A percentile compares a stretch with the other conserved stretches of the same genome.
These are phyloP conservation scores for Petrea volubilis DNA, from an alignment of 257 asterid species.

Conservation along the genomic window DNA sequence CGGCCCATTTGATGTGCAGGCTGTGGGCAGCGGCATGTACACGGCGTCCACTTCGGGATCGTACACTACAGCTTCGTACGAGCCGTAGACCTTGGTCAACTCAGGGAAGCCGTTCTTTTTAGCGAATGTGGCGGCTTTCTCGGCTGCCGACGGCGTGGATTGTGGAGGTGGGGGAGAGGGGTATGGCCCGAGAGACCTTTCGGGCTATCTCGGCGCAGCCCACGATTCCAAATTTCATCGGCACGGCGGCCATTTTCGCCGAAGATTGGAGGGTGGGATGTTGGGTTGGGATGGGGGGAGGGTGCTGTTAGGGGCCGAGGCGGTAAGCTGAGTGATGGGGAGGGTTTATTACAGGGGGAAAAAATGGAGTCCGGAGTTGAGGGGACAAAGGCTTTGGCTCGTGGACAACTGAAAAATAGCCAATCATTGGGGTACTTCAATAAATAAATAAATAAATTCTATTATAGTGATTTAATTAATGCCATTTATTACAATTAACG, in stretches of 20 bases:
- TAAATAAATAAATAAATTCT: no score
- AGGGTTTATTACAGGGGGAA: no score
- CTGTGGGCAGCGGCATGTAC: slow-evolving; percentile 67
- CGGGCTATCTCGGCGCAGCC: slow-evolving; percentile 66
- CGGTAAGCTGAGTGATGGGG: no score
- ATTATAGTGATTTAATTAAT: no score
- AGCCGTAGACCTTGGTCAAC: slow-evolving; percentile 46
- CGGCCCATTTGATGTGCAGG: slow-evolving; percentile 60
- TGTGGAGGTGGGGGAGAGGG: slow-evolving; percentile 44
- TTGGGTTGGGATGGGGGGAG: no score
- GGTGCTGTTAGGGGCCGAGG: no score
- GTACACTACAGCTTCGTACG: slow-evolving; percentile 52
- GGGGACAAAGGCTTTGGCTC: no score
- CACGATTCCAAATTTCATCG: slow-evolving; percentile 47
- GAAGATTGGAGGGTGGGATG: neutral
- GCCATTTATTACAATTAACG: no score
- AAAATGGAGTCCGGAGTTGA: no score
- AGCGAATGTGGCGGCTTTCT: slow-evolving; percentile 50
- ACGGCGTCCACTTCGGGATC: slow-evolving; percentile 66
- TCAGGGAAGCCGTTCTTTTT: slow-evolving; percentile 45
- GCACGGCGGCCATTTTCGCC: neutral
- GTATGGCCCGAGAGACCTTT: slow-evolving; percentile 47
- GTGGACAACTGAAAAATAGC: no score
- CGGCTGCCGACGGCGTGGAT: slow-evolving; percentile 57
- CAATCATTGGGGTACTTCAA: no score